These are phyloP conservation scores for Saksenaea vasiformis DNA, from an alignment of 371 early-diverging fungal genomes.

Conservation along the genomic window DNA sequence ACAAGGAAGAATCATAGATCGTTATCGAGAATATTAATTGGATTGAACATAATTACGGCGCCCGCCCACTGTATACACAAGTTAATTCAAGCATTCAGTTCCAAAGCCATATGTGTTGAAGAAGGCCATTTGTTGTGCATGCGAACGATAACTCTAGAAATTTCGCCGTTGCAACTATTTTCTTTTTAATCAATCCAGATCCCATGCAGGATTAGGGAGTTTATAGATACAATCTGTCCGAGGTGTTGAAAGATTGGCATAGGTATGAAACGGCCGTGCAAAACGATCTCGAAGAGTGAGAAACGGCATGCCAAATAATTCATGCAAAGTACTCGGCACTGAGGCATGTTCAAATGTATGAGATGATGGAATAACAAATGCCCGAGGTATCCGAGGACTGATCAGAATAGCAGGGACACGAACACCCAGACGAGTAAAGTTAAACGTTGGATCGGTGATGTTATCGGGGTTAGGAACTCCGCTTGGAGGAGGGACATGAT, in stretches of 20 bases:
- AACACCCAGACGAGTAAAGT: slow-evolving; percentile 34
- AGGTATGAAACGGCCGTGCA: slow-evolving; percentile 16
- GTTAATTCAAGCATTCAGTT: too few relatives aligned
- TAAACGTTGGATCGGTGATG: slow-evolving; percentile 22
- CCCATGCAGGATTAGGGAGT: slow-evolving; percentile 16
- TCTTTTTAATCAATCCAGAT: not conserved
- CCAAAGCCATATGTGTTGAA: too few relatives aligned
- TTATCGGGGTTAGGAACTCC: slow-evolving; percentile 31
- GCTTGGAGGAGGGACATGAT: slow-evolving; percentile 20
- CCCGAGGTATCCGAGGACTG: slow-evolving; percentile 35
- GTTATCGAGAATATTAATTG: too few relatives aligned
- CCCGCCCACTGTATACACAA: too few relatives aligned
- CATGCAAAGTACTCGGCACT: slow-evolving; percentile 39
- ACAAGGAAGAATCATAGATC: too few relatives aligned
- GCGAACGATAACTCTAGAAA: too few relatives aligned
- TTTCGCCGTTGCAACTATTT: not conserved
- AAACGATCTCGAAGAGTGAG: slow-evolving; percentile 36
- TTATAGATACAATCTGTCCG: slow-evolving; percentile 15
- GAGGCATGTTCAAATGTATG: slow-evolving; percentile 41
- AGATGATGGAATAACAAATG: slow-evolving; percentile 14
- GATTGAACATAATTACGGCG: too few relatives aligned
- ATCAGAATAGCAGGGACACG: slow-evolving; percentile 49
- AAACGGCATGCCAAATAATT: slow-evolving; percentile 24
- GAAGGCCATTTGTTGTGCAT: too few relatives aligned
- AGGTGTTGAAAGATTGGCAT: slow-evolving; percentile 17